These are phyloP conservation scores for Chlorociboria aeruginascens DNA, from an alignment of 495 filamentous ascomycete genomes.

Conservation along the genomic window DNA sequence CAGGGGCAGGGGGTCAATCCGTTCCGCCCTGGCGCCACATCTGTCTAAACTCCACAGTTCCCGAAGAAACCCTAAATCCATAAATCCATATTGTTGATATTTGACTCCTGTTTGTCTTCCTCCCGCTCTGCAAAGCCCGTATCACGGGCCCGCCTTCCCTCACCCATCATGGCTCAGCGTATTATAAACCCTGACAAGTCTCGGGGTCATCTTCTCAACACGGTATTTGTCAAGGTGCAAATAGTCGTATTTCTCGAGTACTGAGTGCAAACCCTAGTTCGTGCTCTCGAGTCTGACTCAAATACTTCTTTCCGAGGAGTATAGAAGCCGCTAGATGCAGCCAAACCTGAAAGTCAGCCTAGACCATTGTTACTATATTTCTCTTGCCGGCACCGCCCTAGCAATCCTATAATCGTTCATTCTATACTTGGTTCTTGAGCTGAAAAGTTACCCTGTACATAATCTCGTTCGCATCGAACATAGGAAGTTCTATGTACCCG, in stretches of 20 bases:
- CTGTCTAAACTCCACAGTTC: too few relatives aligned
- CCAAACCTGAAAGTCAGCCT: slow-evolving; percentile 1
- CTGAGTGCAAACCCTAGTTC: background rate
- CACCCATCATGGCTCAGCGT: slow-evolving; percentile 1
- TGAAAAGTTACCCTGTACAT: background rate
- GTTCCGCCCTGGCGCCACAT: too few relatives aligned
- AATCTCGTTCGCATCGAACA: background rate
- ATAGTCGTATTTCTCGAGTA: background rate
- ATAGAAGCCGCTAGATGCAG: slow-evolving; percentile 1
- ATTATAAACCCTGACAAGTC: slow-evolving; percentile 13
- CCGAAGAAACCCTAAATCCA: too few relatives aligned
- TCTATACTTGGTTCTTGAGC: background rate
- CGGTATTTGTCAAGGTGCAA: background rate
- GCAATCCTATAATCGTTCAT: background rate
- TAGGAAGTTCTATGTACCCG: too few relatives aligned
- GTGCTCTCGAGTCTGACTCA: background rate
- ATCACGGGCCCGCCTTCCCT: background rate
- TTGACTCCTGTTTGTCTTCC: background rate
- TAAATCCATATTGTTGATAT: background rate
- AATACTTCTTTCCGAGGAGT: background rate
- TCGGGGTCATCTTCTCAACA: background rate
- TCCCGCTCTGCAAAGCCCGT: background rate
- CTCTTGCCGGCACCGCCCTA: background rate
- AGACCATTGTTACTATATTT: background rate
- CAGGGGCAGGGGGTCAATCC: too few relatives aligned